A percentile compares a stretch with the other conserved stretches of the same genome.
These are phyloP conservation scores for Salvia splendens DNA, from an alignment of 257 asterid species.

Conservation along the genomic window DNA sequence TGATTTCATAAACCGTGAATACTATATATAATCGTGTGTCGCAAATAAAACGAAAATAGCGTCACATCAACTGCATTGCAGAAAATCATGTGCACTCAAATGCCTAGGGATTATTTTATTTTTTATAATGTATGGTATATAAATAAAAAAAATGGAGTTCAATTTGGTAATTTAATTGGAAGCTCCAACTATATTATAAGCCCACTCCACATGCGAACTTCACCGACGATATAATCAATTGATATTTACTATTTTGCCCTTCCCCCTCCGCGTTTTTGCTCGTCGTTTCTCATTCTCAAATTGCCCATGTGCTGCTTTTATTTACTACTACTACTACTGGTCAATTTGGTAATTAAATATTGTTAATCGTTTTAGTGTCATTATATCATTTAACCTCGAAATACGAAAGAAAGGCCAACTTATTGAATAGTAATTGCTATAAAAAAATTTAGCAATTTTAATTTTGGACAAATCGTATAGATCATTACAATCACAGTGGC, in stretches of 20 bases:
- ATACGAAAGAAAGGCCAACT: too few species aligned
- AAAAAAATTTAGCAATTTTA: too few species aligned
- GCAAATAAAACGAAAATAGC: slow-evolving; percentile 1
- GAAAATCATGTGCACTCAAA: slow-evolving; percentile 22
- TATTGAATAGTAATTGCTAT: too few species aligned
- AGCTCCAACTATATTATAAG: slow-evolving; percentile 14
- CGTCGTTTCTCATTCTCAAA: slow-evolving; percentile 13
- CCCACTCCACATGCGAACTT: slow-evolving; percentile 39
- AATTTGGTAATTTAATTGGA: neutral
- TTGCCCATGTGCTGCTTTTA: slow-evolving; percentile 24
- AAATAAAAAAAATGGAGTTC: neutral
- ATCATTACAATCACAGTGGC: too few species aligned
- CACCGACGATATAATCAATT: neutral
- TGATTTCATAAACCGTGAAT: neutral
- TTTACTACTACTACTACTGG: neutral
- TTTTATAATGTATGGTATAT: too few species aligned
- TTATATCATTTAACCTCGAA: neutral
- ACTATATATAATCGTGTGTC: neutral
- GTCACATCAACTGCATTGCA: slow-evolving; percentile 30
- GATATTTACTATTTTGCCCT: neutral
- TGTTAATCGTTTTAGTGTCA: too few species aligned
- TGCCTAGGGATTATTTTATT: slow-evolving; percentile 24
- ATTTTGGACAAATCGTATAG: too few species aligned
- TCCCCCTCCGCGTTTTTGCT: neutral
- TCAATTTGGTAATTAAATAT: slow-evolving; percentile 24